These are phyloP conservation scores for Rhizopogon sp. DNA, from an alignment of 768 basidiomycete genomes.

Conservation along the genomic window DNA sequence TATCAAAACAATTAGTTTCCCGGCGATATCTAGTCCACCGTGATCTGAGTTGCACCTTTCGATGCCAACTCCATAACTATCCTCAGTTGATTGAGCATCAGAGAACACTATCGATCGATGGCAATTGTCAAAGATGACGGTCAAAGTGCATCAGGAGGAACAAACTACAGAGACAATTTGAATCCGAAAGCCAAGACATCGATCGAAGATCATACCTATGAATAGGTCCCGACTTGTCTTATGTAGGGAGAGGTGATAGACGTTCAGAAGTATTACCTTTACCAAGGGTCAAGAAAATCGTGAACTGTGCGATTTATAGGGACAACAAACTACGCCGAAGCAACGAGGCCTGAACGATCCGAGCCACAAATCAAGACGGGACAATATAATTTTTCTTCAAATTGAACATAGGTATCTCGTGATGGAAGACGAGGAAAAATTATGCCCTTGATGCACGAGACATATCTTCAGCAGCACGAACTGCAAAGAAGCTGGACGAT, in stretches of 20 bases:
- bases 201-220: conserved; percentile 20
- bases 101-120: not conserved
- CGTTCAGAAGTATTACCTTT: conserved; percentile 2
- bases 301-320: conserved; percentile 10
- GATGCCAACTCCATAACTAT: not conserved
- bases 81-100: not conserved
- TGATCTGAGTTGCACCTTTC: not conserved
- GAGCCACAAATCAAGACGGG: conserved; percentile 2
- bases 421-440: not conserved
- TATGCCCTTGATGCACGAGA: not conserved
- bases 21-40: not conserved
- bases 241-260: conserved; percentile 5
- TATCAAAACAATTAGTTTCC: not conserved
- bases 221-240: conserved; percentile 8
- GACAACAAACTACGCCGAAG: conserved; percentile 1
- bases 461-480: not conserved
- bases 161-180: not conserved
- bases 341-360: conserved; percentile 8
- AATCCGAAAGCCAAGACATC: conserved; percentile 12
- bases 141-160: not conserved
- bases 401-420: not conserved
- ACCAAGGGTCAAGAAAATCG: conserved; percentile 11
- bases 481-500: not conserved
- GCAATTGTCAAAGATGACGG: not conserved
- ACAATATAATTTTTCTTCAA: not conserved